These are phyloP conservation scores for Mucor lusitanicus DNA, from an alignment of 371 early-diverging fungal genomes.

Conservation along the genomic window DNA sequence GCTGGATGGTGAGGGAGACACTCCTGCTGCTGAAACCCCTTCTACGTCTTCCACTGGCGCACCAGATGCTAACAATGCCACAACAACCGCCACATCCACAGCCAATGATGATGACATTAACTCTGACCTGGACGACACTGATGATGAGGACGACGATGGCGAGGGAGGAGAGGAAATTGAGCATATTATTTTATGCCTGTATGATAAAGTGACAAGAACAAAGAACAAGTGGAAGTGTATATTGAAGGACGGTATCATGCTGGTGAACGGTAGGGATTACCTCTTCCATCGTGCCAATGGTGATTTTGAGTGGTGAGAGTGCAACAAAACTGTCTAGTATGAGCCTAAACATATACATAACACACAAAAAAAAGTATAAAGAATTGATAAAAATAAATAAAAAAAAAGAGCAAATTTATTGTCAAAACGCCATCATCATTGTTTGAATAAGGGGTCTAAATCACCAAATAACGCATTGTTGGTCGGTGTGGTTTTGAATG, in stretches of 20 bases:
- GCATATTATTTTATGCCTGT: conserved; percentile 92
- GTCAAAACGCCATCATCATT: not conserved
- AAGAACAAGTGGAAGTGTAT: conserved; percentile 98
- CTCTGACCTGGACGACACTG: conserved; percentile 84
- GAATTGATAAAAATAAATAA: conserved; percentile 3
- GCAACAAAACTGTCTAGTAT: not conserved
- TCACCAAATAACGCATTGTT: conserved; percentile 19
- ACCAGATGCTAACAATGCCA: not conserved
- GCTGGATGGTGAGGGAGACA: conserved; percentile 58
- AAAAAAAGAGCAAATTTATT: not conserved
- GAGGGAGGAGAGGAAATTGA: conserved; percentile 80
- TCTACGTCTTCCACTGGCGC: not conserved
- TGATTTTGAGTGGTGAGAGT: conserved; percentile 90
- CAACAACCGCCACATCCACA: conserved; percentile 16
- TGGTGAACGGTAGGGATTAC: conserved; percentile 93
- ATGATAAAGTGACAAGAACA: conserved; percentile 92
- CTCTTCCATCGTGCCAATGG: conserved; percentile 91
- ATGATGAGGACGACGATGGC: conserved; percentile 74
- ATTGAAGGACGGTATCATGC: conserved; percentile 92
- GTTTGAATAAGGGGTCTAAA: conserved; percentile 22
- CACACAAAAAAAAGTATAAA: not conserved
- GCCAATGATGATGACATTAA: conserved; percentile 76
- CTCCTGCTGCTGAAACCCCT: conserved; percentile 21
- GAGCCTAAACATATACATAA: not conserved
- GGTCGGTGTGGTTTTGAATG: not conserved